A percentile compares a stretch with the other conserved stretches of the same genome.
These are phyloP conservation scores for Hirsutella thompsonii DNA, from an alignment of 2,329 filamentous ascomycete species.

Conservation along the genomic window DNA sequence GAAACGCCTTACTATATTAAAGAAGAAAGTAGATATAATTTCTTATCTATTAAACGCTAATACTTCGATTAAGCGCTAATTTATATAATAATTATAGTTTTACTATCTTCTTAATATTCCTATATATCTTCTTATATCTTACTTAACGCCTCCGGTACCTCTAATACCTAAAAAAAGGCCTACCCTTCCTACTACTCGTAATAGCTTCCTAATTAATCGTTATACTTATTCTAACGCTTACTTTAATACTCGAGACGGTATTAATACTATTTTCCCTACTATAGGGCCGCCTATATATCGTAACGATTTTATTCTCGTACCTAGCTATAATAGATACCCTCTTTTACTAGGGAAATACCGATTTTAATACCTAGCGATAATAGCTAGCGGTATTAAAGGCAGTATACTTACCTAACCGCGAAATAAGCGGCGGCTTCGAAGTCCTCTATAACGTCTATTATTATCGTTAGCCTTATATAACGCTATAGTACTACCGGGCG, in stretches of 20 bases:
- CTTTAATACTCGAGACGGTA: not conserved
- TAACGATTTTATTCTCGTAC: not conserved
- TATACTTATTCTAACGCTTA: not conserved
- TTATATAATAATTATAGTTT: not conserved
- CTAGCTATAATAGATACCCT: not conserved
- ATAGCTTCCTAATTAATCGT: not conserved
- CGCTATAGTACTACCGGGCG: not conserved
- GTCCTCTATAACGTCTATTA: not conserved
- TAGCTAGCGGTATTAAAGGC: not conserved
- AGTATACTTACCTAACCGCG: not conserved
- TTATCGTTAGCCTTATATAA: not conserved
- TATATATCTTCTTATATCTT: too few relatives aligned
- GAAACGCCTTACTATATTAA: not conserved
- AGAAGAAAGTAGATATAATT: not conserved
- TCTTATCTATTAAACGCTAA: not conserved
- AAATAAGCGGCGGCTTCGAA: not conserved
- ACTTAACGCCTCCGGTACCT: too few relatives aligned
- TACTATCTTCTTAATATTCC: too few relatives aligned
- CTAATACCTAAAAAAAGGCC: too few relatives aligned
- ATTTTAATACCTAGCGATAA: not conserved
- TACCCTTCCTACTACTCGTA: too few relatives aligned
- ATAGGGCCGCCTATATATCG: not conserved
- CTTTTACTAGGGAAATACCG: not conserved
- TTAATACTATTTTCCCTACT: not conserved
- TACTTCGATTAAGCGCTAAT: not conserved